phyloP scores from a whole-genome alignment of 2,329 filamentous ascomycete species.

The Phaeophleospora eucalypticola region DNA sequence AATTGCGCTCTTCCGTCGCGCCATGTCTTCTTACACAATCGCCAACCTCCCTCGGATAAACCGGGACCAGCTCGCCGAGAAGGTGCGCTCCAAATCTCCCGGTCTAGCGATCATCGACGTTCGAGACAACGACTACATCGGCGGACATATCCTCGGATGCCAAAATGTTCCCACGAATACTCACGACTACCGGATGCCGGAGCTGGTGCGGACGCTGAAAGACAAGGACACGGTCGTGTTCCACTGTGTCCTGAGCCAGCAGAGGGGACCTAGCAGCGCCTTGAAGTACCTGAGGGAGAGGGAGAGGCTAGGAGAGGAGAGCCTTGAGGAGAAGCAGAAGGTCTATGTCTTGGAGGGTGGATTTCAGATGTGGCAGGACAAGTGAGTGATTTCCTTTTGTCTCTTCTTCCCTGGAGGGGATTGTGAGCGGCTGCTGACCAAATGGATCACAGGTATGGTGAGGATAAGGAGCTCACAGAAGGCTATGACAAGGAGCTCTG shows the following conservation, averaged over 20 bases:
- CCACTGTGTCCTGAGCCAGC: conserved; percentile 88
- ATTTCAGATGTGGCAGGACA: conserved; percentile 85
- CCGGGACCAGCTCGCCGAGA: conserved; percentile 62
- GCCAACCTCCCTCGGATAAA: conserved; percentile 63
- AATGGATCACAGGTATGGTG: conserved; percentile 53
- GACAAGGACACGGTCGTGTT: conserved; percentile 84
- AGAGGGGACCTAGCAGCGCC: conserved; percentile 81
- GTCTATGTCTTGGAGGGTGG: conserved; percentile 79
- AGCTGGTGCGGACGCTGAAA: conserved; percentile 72
- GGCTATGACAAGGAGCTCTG: conserved; percentile 81
- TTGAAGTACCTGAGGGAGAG: conserved; percentile 72
- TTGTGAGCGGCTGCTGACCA: neutral
- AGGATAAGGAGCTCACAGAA: conserved; percentile 76
- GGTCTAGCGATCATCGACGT: conserved; percentile 78
- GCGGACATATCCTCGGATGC: conserved; percentile 78
- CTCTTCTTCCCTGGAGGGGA: neutral
- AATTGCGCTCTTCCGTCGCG: neutral
- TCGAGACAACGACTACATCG: conserved; percentile 82
- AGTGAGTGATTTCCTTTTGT: conserved; percentile 38
- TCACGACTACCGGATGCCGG: conserved; percentile 73
- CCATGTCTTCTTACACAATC: conserved; percentile 55
- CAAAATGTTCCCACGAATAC: conserved; percentile 69
- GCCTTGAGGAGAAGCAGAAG: conserved; percentile 53
- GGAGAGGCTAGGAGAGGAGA: conserved; percentile 47
- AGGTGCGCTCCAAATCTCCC: conserved; percentile 43